Evolutionary conservation across 139 green algal genomes (phyloP).

Genomic region (Picochlorum sp.): DNA sequence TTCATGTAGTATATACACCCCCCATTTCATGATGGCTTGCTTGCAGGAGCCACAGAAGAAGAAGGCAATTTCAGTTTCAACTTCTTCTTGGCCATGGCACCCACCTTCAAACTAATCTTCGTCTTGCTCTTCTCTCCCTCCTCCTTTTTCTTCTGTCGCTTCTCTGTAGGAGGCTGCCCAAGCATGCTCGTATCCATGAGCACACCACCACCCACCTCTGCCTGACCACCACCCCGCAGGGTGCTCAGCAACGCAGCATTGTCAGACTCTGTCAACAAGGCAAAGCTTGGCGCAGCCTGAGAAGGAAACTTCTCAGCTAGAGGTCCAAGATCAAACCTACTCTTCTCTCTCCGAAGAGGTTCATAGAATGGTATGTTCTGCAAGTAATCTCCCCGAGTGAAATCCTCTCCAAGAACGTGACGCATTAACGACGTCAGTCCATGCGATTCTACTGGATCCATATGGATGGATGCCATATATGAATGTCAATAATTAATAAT

Average conservation of each 20-base stretch:
- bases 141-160: background rate
- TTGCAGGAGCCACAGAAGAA: background rate
- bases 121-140: background rate
- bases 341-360: background rate
- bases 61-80: background rate
- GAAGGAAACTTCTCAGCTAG: background rate
- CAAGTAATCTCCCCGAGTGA: background rate
- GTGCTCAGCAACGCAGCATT: too few species aligned
- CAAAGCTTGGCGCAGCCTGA: background rate
- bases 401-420: conserved; percentile 4
- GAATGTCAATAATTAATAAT: too few species aligned
- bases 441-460: background rate
- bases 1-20: background rate
- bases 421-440: background rate
- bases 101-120: conserved; percentile 2
- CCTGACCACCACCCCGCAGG: background rate
- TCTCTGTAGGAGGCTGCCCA: background rate
- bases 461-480: too few species aligned
- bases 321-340: background rate
- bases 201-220: background rate
- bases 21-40: background rate
- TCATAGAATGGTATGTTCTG: background rate
- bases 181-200: background rate
- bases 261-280: background rate
- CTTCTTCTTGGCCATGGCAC: background rate